A percentile compares a stretch with the other conserved stretches of the same genome.
phyloP scores from a whole-genome alignment of 2,329 filamentous ascomycete species.

The Aspergillus fischeri region DNA sequence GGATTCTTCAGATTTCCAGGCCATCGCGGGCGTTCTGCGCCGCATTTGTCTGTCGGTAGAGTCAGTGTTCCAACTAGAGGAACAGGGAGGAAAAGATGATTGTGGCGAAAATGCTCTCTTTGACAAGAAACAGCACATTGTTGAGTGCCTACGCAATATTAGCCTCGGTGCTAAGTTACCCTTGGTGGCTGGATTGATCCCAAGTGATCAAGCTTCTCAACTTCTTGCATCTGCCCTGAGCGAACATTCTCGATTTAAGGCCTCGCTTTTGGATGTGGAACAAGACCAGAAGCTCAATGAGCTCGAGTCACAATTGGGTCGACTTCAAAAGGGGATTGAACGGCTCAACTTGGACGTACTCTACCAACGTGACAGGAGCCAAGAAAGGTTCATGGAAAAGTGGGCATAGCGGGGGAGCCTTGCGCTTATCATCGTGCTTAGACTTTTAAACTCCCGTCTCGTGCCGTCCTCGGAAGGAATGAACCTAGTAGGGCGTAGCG shows the following conservation, averaged over 20 bases:
- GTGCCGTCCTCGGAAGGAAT: neutral
- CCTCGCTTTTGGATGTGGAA: conserved; percentile 24
- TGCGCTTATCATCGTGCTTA: neutral
- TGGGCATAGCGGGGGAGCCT: conserved; percentile 21
- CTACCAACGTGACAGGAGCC: conserved; percentile 27
- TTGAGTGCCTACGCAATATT: conserved; percentile 25
- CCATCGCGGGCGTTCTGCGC: conserved; percentile 29
- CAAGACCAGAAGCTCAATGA: conserved; percentile 24
- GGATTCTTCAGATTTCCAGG: conserved; percentile 18
- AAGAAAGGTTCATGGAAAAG: conserved; percentile 29
- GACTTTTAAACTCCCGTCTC: neutral
- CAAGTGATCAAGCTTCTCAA: conserved; percentile 30
- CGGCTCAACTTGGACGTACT: conserved; percentile 31
- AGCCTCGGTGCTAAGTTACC: conserved; percentile 28
- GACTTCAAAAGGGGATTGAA: conserved; percentile 31
- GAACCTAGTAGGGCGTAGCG: neutral
- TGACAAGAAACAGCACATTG: conserved; percentile 28
- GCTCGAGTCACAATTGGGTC: conserved; percentile 28
- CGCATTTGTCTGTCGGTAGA: conserved; percentile 30
- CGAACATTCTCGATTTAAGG: conserved; percentile 24
- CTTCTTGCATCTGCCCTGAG: conserved; percentile 30
- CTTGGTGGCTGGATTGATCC: conserved; percentile 23
- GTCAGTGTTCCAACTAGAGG: conserved; percentile 22
- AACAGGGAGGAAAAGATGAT: conserved; percentile 14
- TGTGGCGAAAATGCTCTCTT: conserved; percentile 19